Evolutionary conservation across 1,284 basidiomycete species (phyloP), one percentile per base, ranked within the genome.

Genomic region (Albatrellus sp.): DNA sequence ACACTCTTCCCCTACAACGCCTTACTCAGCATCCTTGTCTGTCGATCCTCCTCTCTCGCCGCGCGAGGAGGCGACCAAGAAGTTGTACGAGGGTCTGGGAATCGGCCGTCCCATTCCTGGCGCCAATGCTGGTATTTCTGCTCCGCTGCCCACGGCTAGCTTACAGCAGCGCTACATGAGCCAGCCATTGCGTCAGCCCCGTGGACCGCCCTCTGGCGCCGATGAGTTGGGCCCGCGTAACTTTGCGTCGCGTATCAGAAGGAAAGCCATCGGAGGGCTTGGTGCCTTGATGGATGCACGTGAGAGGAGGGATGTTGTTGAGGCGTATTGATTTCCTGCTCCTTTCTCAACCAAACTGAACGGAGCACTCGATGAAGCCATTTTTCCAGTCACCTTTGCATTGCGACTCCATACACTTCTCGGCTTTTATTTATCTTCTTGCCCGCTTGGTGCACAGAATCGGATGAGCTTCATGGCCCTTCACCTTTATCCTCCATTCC

Each of bases 161-260:
- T 49, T 55, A 37, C 57, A 60, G 37, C 69, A 76, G 66, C 74
- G 76, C 64, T 60, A 78, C 63, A 68, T 69, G 48, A 80, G 77
- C 59, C 74, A 78, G 56, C 79, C 84, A 40, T 69, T 78, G 42
- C 79, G 89, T 62, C 89, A 91, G 68, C 89, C 89, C 50, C 75
- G 76, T 48, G 89, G 89, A 52, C 89, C 89, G 46, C 89, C 89
- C 44, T 84, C 84, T 20, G 84, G 83, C 58, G 75, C 78, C 47
- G 86, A 90, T 55, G 89, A 91, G 59, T 74, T 92, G 36, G 80
- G 81, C n/a, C 77, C 82, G 40, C 85, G 84, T 70, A 92, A 92
- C 65, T 92, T 92, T 66, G 88, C 89, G 13, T 77, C 77, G 17
- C 75, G 86, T 54, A 80, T 83, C 60, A 71, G 82, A 61, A 73